These are phyloP conservation scores for Globisporangium acanthophoron DNA, from an alignment of 352 stramenopile species.

Conservation along the genomic window DNA sequence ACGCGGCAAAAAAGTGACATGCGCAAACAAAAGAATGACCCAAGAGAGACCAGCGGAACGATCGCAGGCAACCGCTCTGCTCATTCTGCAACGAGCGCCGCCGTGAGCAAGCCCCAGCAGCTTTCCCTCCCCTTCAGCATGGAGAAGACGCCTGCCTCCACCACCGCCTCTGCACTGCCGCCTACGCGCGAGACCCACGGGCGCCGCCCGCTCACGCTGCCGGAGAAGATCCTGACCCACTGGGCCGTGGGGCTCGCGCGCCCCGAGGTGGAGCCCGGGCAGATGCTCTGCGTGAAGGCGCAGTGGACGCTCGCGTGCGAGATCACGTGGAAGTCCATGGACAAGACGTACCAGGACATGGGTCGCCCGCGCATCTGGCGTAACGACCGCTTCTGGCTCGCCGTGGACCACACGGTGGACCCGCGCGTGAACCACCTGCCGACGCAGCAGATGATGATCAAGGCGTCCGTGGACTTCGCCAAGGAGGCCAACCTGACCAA, in stretches of 20 bases:
- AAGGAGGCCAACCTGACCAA: conserved; percentile 75
- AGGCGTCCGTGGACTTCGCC: conserved; percentile 75
- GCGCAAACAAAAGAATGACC: not conserved
- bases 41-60: not conserved
- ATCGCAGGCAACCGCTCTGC: not conserved
- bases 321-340: conserved; percentile 87
- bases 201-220: conserved; percentile 30
- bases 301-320: conserved; percentile 85
- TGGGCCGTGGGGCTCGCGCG: conserved; percentile 64
- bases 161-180: conserved; percentile 1
- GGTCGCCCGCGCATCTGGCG: conserved; percentile 73
- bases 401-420: conserved; percentile 82
- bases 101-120: not conserved
- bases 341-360: conserved; percentile 46
- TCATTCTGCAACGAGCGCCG: conserved; percentile 12
- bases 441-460: conserved; percentile 86
- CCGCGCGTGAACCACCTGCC: conserved; percentile 78
- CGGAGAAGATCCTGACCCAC: conserved; percentile 81
- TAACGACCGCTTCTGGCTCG: conserved; percentile 85
- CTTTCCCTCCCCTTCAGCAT: not conserved
- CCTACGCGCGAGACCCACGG: conserved; percentile 10
- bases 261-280: conserved; percentile 52
- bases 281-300: conserved; percentile 83
- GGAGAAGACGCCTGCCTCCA: conserved; percentile 8
- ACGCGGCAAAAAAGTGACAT: not conserved